Percentiles rank a stretch among this genome's conserved stretches.
Evolutionary conservation across 225 moss, liverwort and hornwort genomes (phyloP).

Genomic region (Neckera pumila): DNA sequence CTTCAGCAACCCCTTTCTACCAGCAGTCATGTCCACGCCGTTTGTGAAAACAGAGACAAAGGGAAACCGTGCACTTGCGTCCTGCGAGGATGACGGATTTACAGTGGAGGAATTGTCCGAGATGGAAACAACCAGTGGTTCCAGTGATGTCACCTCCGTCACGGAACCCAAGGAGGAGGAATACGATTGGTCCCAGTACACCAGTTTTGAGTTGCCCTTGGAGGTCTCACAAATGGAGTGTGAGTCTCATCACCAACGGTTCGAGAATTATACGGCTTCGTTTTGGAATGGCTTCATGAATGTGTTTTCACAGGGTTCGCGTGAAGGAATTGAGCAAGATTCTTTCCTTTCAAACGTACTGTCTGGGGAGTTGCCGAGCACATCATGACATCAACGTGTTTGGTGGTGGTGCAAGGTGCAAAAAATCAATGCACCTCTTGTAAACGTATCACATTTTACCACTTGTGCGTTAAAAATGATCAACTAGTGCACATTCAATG

Average conservation of each 20-base stretch:
- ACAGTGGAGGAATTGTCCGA: slow-evolving; percentile 3
- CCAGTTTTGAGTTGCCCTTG: slow-evolving; percentile 7
- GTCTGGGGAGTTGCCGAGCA: neutral
- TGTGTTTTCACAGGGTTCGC: neutral
- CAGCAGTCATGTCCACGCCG: neutral
- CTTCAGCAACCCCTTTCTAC: neutral
- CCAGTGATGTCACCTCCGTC: slow-evolving; percentile 14
- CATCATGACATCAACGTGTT: neutral
- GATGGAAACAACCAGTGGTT: slow-evolving; percentile 24
- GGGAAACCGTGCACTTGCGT: neutral
- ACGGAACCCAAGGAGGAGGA: slow-evolving; percentile 13
- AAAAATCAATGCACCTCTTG: neutral
- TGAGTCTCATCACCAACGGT: neutral
- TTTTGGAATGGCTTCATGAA: slow-evolving; percentile 4
- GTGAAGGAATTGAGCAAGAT: neutral
- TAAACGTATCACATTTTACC: slow-evolving; percentile 3
- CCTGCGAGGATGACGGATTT: neutral
- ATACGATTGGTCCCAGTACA: slow-evolving; percentile 9
- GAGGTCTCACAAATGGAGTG: slow-evolving; percentile 4
- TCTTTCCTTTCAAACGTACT: slow-evolving; percentile 9
- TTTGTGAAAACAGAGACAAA: neutral
- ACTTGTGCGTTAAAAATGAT: neutral
- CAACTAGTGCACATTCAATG: neutral
- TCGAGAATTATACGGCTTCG: neutral
- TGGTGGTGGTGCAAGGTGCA: neutral